Percentiles rank a stretch among this genome's conserved stretches.
Evolutionary conservation across 345 rosid species (phyloP).

Genomic region (Geranium brycei): DNA sequence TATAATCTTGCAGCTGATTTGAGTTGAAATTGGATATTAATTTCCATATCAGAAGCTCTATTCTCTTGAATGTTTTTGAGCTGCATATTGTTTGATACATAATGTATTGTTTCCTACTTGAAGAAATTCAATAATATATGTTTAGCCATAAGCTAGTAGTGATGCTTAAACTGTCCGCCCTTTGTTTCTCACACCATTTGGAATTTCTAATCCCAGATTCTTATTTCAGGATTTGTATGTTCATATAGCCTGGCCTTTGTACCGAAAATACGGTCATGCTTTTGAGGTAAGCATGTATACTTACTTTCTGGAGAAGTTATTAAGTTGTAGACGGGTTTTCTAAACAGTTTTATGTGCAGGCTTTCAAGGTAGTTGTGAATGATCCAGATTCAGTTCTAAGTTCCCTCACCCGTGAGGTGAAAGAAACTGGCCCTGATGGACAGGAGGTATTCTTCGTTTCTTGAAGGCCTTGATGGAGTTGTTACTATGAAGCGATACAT

Average conservation of each 20-base stretch:
- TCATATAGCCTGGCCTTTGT: constrained; percentile 87
- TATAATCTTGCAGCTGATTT: too few species aligned
- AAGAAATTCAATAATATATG: constrained; percentile 4
- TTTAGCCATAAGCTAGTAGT: too few species aligned
- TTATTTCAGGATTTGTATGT: constrained; percentile 62
- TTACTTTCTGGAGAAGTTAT: too few species aligned
- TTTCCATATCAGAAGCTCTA: too few species aligned
- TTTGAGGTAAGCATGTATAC: constrained; percentile 56
- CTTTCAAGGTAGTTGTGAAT: constrained; percentile 74
- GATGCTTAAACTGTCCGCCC: too few species aligned
- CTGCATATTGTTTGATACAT: not conserved
- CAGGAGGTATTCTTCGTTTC: constrained; percentile 46
- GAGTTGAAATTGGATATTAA: too few species aligned
- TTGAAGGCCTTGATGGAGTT: not conserved
- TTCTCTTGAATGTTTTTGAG: too few species aligned
- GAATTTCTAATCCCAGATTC: too few species aligned
- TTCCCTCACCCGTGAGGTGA: constrained; percentile 69
- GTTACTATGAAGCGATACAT: constrained; percentile 4
- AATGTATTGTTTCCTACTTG: not conserved
- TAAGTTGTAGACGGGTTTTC: not conserved
- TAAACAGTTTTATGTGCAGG: constrained; percentile 35
- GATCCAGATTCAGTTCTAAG: constrained; percentile 83
- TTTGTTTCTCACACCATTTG: too few species aligned
- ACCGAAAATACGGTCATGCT: constrained; percentile 85
- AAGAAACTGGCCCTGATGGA: constrained; percentile 80